Conservation (phyloP, 371 early-diverging fungal species). For the Mortierella sp. region DNA sequence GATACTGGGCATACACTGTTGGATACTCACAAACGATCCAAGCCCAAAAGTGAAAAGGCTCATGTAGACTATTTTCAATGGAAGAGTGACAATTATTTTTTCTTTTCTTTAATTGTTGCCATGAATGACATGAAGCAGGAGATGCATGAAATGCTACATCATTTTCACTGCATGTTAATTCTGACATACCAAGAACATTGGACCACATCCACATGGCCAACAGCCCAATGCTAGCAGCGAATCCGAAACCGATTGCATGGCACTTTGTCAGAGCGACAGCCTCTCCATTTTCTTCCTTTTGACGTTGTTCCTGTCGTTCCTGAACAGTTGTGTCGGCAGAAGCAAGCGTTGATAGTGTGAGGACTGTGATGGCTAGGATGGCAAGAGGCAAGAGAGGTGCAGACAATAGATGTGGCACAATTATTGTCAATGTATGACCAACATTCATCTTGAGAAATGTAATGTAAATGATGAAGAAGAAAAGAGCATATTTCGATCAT, state of each 20-base stretch:
- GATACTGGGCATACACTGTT: constrained; percentile 46
- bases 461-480: neutral
- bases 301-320: constrained; percentile 41
- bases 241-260: constrained; percentile 47
- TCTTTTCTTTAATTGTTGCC: neutral
- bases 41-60: constrained; percentile 45
- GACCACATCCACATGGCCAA: constrained; percentile 58
- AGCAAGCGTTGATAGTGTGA: constrained; percentile 36
- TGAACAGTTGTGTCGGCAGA: constrained; percentile 54
- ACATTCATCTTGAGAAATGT: constrained; percentile 24
- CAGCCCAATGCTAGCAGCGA: constrained; percentile 49
- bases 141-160: no score
- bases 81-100: neutral
- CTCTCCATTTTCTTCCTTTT: constrained; percentile 45
- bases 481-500: no score
- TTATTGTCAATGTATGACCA: constrained; percentile 14
- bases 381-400: constrained; percentile 45
- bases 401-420: constrained; percentile 40
- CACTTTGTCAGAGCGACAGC: constrained; percentile 32
- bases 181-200: constrained; percentile 36
- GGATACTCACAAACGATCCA: constrained; percentile 52
- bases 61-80: constrained; percentile 28
- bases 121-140: neutral
- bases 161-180: neutral
- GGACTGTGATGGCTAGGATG: constrained; percentile 37